Evolutionary conservation across 139 green algal species (phyloP).

Genomic region (Haematococcus sp.): DNA sequence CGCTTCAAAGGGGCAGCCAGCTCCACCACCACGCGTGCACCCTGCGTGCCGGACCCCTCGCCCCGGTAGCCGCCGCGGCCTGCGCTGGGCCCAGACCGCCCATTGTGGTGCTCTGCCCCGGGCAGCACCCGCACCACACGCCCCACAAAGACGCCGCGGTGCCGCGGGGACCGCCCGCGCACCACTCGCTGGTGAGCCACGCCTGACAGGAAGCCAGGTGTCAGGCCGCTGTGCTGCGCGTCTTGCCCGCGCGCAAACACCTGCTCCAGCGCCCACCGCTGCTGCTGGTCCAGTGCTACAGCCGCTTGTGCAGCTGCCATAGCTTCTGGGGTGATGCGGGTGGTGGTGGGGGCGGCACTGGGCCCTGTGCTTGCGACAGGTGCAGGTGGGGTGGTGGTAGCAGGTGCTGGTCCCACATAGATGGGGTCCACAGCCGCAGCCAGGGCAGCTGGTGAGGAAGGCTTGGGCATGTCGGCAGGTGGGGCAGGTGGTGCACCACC

Average conservation of each 20-base stretch:
- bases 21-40: constrained; percentile 11
- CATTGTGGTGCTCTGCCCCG: background rate
- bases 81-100: background rate
- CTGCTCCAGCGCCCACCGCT: constrained; percentile 52
- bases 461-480: background rate
- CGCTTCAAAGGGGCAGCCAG: constrained; percentile 45
- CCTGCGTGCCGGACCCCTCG: background rate
- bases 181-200: constrained; percentile 74
- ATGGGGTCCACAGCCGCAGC: background rate
- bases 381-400: background rate
- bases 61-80: background rate
- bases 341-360: background rate
- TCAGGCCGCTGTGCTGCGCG: constrained; percentile 59
- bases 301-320: constrained; percentile 11
- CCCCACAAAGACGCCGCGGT: constrained; percentile 66
- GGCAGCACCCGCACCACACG: constrained; percentile 12
- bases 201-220: constrained; percentile 77
- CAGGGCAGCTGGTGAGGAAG: background rate
- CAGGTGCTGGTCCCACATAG: background rate
- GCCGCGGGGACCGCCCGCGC: constrained; percentile 60
- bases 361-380: too few relatives aligned
- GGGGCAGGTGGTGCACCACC: background rate
- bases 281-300: constrained; percentile 25
- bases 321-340: background rate
- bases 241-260: constrained; percentile 85